phyloP scores from a whole-genome alignment of 2,329 filamentous ascomycete genomes.

The Penicillium freii region DNA sequence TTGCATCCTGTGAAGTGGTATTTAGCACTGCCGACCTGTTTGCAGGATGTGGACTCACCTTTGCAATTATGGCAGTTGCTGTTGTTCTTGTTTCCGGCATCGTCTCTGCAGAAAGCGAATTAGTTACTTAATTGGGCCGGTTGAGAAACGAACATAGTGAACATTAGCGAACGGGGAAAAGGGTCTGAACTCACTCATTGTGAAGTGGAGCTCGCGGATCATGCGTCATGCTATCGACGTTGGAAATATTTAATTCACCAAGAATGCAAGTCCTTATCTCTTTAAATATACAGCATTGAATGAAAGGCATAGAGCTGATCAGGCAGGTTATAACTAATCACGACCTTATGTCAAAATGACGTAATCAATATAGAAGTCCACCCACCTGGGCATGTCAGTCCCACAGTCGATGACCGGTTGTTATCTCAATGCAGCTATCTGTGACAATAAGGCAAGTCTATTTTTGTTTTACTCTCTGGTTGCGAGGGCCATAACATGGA shows the following conservation, averaged over 20 bases:
- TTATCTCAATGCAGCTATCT: not conserved
- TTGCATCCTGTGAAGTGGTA: not conserved
- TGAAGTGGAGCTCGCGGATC: not conserved
- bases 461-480: not conserved
- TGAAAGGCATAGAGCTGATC: not conserved
- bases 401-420: not conserved
- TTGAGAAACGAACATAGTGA: not conserved
- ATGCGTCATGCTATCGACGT: not conserved
- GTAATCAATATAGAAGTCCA: not conserved
- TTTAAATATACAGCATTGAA: not conserved
- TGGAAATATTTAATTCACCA: not conserved
- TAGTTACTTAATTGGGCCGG: not conserved
- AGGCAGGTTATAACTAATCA: not conserved
- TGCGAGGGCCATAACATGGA: not conserved
- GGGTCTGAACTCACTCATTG: not conserved
- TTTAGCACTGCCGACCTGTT: not conserved
- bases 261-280: not conserved
- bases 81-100: not conserved
- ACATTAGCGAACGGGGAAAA: not conserved
- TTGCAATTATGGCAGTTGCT: constrained; percentile 2
- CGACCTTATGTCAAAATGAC: not conserved
- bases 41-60: not conserved
- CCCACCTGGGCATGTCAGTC: not conserved
- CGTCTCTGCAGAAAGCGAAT: not conserved
- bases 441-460: not conserved